A percentile compares a stretch with the other conserved stretches of the same genome.
Conservation (phyloP, 2,329 filamentous ascomycete genomes). For the Plenodomus lindquistii region DNA sequence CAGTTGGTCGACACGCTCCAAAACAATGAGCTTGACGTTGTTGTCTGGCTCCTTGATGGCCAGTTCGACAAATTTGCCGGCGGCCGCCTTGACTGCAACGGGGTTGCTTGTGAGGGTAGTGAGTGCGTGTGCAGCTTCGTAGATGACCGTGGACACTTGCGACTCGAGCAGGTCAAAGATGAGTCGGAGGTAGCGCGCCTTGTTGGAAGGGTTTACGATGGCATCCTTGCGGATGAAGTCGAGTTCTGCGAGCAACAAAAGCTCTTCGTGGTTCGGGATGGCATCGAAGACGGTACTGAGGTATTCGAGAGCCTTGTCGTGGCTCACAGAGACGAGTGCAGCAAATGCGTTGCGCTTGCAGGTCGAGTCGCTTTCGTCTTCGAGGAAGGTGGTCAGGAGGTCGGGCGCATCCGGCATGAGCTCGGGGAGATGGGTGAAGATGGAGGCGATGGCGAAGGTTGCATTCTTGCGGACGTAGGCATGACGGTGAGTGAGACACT, state of each 20-base stretch:
- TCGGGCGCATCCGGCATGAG: constrained; percentile 96
- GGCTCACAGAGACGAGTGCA: constrained; percentile 85
- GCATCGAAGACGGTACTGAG: constrained; percentile 88
- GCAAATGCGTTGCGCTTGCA: constrained; percentile 99
- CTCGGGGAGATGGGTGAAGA: constrained; percentile 85
- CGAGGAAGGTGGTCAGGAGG: constrained; percentile 85
- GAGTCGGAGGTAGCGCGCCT: constrained; percentile 88
- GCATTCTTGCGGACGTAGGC: constrained; percentile 98
- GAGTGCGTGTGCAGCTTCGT: constrained; percentile 93
- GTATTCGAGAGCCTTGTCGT: constrained; percentile 88
- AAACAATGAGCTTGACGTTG: constrained; percentile 97
- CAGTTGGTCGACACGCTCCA: constrained; percentile 89
- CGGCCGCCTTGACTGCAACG: constrained; percentile 95
- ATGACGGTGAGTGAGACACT: constrained; percentile 93
- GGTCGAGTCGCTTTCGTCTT: constrained; percentile 87
- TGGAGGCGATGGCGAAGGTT: constrained; percentile 90
- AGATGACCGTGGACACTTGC: constrained; percentile 89
- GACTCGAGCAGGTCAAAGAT: constrained; percentile 98
- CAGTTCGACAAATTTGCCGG: constrained; percentile 93
- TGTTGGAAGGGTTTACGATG: constrained; percentile 91
- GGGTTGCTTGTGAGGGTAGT: constrained; percentile 94
- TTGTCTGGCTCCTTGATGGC: constrained; percentile 98
- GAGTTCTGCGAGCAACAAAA: constrained; percentile 89
- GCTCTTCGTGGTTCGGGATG: constrained; percentile 90
- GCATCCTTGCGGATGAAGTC: constrained; percentile 99